phyloP scores from a whole-genome alignment of 257 asterid species.

The Fraxinus anomala region DNA sequence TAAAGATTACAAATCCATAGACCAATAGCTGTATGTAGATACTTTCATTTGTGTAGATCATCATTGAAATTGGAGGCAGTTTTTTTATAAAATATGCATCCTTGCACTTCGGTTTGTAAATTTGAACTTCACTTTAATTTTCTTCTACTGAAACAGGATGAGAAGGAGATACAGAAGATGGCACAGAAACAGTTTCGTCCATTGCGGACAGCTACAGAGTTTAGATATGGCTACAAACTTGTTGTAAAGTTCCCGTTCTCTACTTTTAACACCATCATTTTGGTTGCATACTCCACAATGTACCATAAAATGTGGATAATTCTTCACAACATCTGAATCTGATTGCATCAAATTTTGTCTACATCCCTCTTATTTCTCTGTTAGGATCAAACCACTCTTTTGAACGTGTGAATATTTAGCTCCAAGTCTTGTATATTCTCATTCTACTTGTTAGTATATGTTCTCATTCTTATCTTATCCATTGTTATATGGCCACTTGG shows the following conservation, averaged over 20 bases:
- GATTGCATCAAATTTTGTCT: too few relatives aligned
- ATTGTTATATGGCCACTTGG: not conserved
- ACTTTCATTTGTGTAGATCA: not conserved
- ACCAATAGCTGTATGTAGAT: not conserved
- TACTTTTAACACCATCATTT: not conserved
- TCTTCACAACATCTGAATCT: not conserved
- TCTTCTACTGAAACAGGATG: constrained; percentile 62
- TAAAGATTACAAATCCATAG: not conserved
- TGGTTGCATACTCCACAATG: constrained; percentile 3
- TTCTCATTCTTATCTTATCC: not conserved
- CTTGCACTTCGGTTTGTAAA: not conserved
- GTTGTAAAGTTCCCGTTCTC: constrained; percentile 68
- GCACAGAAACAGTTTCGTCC: constrained; percentile 79
- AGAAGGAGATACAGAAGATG: constrained; percentile 82
- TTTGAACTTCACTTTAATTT: not conserved
- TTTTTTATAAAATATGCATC: not conserved
- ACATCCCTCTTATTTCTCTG: not conserved
- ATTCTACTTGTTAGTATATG: too few relatives aligned
- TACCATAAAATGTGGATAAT: too few relatives aligned
- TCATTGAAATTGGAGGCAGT: not conserved
- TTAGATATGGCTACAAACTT: constrained; percentile 94
- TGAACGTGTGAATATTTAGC: not conserved
- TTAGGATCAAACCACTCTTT: not conserved
- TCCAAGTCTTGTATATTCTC: too few relatives aligned
- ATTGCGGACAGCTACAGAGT: constrained; percentile 72